Evolutionary conservation across 2,329 filamentous ascomycete species (phyloP), one percentile per base, ranked within the genome.

Genomic region (Emergomyces pasteurianus): DNA sequence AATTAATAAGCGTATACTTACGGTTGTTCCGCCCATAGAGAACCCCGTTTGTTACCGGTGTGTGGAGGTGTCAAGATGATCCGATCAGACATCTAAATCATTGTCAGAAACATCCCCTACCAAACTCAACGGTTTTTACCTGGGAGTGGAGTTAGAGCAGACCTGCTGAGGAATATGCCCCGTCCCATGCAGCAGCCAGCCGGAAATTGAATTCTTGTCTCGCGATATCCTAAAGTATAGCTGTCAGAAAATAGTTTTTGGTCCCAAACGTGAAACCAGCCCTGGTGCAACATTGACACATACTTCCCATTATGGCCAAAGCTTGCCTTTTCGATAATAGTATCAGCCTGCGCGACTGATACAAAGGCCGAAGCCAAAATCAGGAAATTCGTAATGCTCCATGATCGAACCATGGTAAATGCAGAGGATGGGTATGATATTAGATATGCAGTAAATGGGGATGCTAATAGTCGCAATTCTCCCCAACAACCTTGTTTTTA

Each of bases 11-110:
- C 26, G 42, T 31, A 12, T 34, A 70, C 73, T 67, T 74, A 78
- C 74, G 74, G 74, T 38, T 77, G 78, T 64, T 91, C 84, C 38
- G 87, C 80, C 92, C 94, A 99, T 67, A 94, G 73, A 57, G 89
- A 87, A 63, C 90, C 89, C 72, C 91, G 85, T 70, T 89, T 86
- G 75, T 91, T 91, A 60, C 94, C 94, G 6, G 91, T 90, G 56
- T 86, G 86, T 16, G 91, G 86, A 12, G 94, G 92, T 1, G 94
- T 99, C 61, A 99, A 83, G 72, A 99, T 88, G 62, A 97, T 72
- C 73, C 92, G 90, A 80, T 97, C 92, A 66, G 91, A 95, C 62
- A 96, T 83, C 76, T 78, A 63, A 18, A 18, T 34, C 56, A 56
- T 16, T 23, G 28, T 42, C 58, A 54, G 31, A 50, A 16, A n/a